These are phyloP conservation scores for Hericium coralloides DNA, from an alignment of 768 basidiomycete genomes.

Conservation along the genomic window DNA sequence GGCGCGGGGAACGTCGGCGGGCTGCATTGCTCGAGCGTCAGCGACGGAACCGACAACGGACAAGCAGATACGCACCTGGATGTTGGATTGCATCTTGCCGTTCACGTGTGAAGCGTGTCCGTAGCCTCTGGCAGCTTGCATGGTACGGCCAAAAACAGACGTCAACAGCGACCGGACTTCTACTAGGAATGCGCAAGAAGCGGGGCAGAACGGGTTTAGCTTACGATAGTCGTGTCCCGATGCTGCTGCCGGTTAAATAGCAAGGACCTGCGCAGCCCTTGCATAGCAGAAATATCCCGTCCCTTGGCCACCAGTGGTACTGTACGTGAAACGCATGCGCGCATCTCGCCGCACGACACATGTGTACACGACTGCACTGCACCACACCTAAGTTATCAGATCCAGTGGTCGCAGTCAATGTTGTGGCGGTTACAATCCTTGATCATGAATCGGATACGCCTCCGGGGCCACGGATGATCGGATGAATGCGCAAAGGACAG, in stretches of 20 bases:
- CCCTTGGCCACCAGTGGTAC: neutral
- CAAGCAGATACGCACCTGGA: constrained; percentile 3
- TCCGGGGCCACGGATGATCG: too few species aligned
- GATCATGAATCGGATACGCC: too few species aligned
- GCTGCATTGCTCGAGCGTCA: neutral
- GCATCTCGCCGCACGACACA: too few species aligned
- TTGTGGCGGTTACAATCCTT: too few species aligned
- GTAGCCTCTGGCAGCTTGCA: constrained; percentile 9
- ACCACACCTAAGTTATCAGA: too few species aligned
- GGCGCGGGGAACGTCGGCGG: constrained; percentile 44
- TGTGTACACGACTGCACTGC: too few species aligned
- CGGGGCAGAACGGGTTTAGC: neutral
- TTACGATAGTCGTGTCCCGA: too few species aligned
- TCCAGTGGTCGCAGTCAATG: too few species aligned
- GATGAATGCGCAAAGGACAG: too few species aligned
- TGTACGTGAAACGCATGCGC: neutral
- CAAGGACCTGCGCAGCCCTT: neutral
- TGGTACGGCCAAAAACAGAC: neutral
- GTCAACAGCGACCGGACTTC: neutral
- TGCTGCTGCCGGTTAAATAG: neutral
- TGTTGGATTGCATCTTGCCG: constrained; percentile 10
- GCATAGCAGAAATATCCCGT: neutral
- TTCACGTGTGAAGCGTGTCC: constrained; percentile 6
- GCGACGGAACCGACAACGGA: neutral
- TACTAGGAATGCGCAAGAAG: neutral